A percentile compares a stretch with the other conserved stretches of the same genome.
Evolutionary conservation across 2,329 filamentous ascomycete species (phyloP).

Genomic region (Colletotrichum kahawae): DNA sequence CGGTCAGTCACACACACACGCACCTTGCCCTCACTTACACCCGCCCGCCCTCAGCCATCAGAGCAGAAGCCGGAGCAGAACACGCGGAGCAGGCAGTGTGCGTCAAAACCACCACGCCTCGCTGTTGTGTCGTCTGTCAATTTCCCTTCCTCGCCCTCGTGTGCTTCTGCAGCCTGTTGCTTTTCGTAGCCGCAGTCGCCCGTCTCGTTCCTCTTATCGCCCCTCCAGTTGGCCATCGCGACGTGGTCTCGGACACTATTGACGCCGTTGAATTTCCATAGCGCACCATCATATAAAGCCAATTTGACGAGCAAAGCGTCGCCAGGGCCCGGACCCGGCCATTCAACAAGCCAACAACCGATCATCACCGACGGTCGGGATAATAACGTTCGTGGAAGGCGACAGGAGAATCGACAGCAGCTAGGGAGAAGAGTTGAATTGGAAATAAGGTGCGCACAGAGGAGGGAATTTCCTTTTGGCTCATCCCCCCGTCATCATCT

Average conservation of each 20-base stretch:
- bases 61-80: background rate
- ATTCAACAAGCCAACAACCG: background rate
- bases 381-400: background rate
- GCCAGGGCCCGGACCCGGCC: background rate
- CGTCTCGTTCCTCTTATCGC: background rate
- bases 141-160: background rate
- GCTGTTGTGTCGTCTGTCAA: background rate
- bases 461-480: background rate
- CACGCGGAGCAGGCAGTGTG: background rate
- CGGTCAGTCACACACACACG: background rate
- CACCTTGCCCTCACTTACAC: background rate
- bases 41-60: background rate
- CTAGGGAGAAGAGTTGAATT: background rate
- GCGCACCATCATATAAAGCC: background rate
- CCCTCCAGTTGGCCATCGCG: background rate
- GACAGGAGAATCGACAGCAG: background rate
- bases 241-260: slow-evolving; percentile 1
- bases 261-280: slow-evolving; percentile 7
- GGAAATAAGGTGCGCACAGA: slow-evolving; percentile 6
- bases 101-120: background rate
- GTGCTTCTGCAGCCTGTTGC: background rate
- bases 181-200: background rate
- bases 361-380: background rate
- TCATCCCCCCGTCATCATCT: background rate
- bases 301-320: background rate